phyloP scores from a whole-genome alignment of 2,329 filamentous ascomycete species.

The Cladobotryum protrusum region DNA sequence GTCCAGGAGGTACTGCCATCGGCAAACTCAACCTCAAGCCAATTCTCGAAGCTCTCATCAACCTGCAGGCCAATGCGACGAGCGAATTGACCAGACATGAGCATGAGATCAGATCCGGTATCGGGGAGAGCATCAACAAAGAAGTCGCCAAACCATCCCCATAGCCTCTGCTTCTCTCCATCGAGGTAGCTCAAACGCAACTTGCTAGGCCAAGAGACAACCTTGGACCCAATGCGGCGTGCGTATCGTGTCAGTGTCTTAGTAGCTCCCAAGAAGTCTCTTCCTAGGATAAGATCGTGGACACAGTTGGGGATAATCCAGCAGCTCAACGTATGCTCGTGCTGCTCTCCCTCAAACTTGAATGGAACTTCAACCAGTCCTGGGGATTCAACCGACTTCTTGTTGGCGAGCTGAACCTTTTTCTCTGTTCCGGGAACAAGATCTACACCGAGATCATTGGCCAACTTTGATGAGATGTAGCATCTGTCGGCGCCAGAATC shows the following conservation, averaged over 20 bases:
- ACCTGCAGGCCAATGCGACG: conserved; percentile 5
- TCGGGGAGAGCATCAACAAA: conserved; percentile 6
- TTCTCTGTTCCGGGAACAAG: neutral
- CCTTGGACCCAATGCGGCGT: neutral
- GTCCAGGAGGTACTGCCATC: conserved; percentile 6
- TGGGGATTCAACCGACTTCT: neutral
- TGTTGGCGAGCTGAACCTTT: neutral
- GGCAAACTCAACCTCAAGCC: conserved; percentile 3
- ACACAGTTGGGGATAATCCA: conserved; percentile 4
- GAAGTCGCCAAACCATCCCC: conserved; percentile 4
- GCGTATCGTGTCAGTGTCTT: conserved; percentile 1
- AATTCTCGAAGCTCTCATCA: conserved; percentile 1
- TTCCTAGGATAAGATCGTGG: conserved; percentile 4
- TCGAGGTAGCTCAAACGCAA: conserved; percentile 1
- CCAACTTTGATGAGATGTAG: neutral
- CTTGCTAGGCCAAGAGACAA: neutral
- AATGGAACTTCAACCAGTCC: neutral
- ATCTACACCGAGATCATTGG: neutral
- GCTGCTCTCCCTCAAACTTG: conserved; percentile 1
- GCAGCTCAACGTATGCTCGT: neutral
- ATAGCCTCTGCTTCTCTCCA: conserved; percentile 1
- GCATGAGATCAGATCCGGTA: conserved; percentile 10
- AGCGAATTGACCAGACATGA: conserved; percentile 8
- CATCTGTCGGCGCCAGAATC: neutral
- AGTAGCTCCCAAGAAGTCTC: conserved; percentile 3